Conservation (phyloP, 768 basidiomycete genomes). For the Kwoniella sp. region DNA sequence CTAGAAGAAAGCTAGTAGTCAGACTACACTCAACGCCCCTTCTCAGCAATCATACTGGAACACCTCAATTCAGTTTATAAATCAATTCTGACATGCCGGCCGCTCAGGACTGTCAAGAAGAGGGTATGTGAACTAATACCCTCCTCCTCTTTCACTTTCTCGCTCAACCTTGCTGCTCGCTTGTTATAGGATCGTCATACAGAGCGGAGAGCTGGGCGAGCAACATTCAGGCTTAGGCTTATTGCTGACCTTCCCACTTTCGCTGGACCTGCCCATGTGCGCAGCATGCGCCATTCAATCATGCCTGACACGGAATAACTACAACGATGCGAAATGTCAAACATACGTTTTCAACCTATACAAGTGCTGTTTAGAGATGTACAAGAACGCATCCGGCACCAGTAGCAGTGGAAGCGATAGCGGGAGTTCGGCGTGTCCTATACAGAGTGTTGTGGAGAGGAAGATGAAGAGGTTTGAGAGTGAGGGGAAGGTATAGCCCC, state of each 20-base stretch:
- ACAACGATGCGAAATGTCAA: constrained; percentile 48
- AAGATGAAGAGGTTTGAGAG: constrained; percentile 38
- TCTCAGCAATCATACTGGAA: no score
- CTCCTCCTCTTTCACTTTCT: no score
- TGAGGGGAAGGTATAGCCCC: constrained; percentile 5
- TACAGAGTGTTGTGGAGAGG: constrained; percentile 43
- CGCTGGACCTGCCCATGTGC: no score
- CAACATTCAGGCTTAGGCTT: no score
- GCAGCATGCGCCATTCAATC: constrained; percentile 54
- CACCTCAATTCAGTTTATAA: no score
- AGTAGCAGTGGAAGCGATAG: constrained; percentile 17
- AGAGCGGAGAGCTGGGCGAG: no score
- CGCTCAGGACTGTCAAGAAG: constrained; percentile 49
- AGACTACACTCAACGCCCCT: no score
- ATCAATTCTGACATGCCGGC: constrained; percentile 6
- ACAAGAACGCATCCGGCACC: constrained; percentile 14
- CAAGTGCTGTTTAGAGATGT: constrained; percentile 50
- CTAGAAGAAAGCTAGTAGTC: no score
- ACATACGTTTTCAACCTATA: constrained; percentile 47
- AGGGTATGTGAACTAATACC: constrained; percentile 44
- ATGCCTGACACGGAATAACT: constrained; percentile 50
- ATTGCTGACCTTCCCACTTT: no score
- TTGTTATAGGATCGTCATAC: no score
- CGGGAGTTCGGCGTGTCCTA: constrained; percentile 48
- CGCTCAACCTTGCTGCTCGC: no score